These are phyloP conservation scores for Penicillium cinerascens DNA, from an alignment of 495 filamentous ascomycete genomes.

Conservation along the genomic window DNA sequence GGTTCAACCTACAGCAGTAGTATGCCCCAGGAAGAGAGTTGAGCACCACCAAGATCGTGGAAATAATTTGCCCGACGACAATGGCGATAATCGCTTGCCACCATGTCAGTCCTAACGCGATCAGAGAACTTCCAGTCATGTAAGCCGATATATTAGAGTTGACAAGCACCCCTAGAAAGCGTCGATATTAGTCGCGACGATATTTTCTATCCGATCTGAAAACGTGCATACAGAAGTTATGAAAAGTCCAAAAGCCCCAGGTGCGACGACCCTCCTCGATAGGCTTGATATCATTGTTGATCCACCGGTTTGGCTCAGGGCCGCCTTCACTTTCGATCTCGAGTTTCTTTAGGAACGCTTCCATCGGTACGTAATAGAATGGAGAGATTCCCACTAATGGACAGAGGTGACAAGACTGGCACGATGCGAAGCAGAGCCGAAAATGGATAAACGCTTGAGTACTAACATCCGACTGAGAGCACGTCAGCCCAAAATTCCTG, in stretches of 20 bases:
- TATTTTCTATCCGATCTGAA: neutral
- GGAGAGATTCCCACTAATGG: neutral
- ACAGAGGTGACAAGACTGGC: neutral
- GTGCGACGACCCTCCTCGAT: slow-evolving; percentile 20
- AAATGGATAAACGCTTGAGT: neutral
- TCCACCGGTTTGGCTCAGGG: slow-evolving; percentile 16
- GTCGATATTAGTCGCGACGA: neutral
- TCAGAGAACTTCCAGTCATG: slow-evolving; percentile 25
- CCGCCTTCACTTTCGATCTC: slow-evolving; percentile 16
- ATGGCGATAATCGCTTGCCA: slow-evolving; percentile 25
- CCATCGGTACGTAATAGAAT: neutral
- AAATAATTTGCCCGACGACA: slow-evolving; percentile 13
- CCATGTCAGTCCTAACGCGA: slow-evolving; percentile 26
- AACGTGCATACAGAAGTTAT: slow-evolving; percentile 20
- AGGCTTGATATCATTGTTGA: slow-evolving; percentile 30
- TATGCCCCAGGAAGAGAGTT: slow-evolving; percentile 22
- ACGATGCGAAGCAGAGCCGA: neutral
- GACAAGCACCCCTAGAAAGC: slow-evolving; percentile 16
- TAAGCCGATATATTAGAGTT: slow-evolving; percentile 23
- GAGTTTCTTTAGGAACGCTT: neutral
- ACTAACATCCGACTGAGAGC: neutral
- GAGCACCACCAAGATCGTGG: slow-evolving; percentile 12
- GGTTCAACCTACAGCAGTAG: slow-evolving; percentile 15
- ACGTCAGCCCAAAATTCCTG: neutral
- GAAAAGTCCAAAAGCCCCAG: slow-evolving; percentile 27